Evolutionary conservation across 148 eudicot genomes (phyloP).

Genomic region (Rhododendron ovatum): DNA sequence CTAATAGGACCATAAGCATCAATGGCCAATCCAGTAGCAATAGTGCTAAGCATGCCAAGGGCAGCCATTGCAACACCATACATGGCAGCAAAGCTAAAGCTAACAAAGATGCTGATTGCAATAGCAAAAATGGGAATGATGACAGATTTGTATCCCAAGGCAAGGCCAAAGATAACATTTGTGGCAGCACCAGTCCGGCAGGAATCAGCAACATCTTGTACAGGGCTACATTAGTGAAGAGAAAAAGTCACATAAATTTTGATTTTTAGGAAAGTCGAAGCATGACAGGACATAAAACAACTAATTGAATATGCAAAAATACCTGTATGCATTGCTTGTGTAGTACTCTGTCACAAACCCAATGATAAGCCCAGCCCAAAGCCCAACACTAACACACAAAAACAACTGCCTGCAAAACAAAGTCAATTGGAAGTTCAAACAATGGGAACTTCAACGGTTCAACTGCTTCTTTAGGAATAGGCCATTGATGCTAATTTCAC

Average conservation of each 20-base stretch:
- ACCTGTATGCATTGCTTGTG: constrained; percentile 61
- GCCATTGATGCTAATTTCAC: constrained; percentile 13
- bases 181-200: constrained; percentile 79
- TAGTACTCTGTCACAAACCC: constrained; percentile 54
- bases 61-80: constrained; percentile 50
- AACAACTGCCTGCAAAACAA: constrained; percentile 41
- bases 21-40: constrained; percentile 56
- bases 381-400: constrained; percentile 46
- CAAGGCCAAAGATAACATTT: constrained; percentile 70
- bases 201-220: constrained; percentile 76
- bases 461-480: constrained; percentile 8
- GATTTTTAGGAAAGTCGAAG: not conserved
- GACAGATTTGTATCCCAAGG: constrained; percentile 65
- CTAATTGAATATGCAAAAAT: not conserved
- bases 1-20: constrained; percentile 62
- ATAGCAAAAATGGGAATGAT: constrained; percentile 50
- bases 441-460: not conserved
- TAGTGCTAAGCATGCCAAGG: constrained; percentile 56
- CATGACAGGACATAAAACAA: constrained; percentile 18
- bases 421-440: not conserved
- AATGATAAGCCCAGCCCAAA: constrained; percentile 53
- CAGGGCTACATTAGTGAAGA: constrained; percentile 32
- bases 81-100: constrained; percentile 44
- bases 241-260: not conserved
- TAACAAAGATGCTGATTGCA: constrained; percentile 39